Base-by-base conservation (phyloP, 164 flowering plant species). In the Protea cynaroides region DNA sequence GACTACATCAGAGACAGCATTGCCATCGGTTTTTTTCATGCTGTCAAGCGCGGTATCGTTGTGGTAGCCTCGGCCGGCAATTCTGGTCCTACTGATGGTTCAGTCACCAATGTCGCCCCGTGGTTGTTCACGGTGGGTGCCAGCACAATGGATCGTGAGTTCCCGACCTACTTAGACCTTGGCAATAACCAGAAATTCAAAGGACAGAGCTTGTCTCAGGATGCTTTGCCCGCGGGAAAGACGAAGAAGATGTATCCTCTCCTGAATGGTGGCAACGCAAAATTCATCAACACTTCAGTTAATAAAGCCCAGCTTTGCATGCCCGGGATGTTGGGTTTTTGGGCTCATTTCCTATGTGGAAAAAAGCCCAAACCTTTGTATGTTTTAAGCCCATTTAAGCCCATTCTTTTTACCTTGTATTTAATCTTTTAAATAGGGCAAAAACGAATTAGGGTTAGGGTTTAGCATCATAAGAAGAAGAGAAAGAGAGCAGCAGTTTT, bases 121-220 rank as follows among this genome's bases (percentile, higher is more conserved):
- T 89, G 96, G 96, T 65, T 80, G 1, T 8, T 87, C 6, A 89
- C 90, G 0, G 87, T 89, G 7, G 96, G 78, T 0, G 96, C 92
- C 1, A 84, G 90, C 73, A 79, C 92, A 4, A 66, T 83, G 11
- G 91, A 89, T 58, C 72, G 92, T 1, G 64, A 72, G 55, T 87
- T 84, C 70, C 15, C 72, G 1, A 70, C 69, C 37, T 62, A 67
- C 37, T 76, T 85, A 19, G 23, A 47, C 15, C 86, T 85, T 5
- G 84, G 86, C 1, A 83, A 80, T 67, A 71, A 67, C 17, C 66
- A 38, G 66, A 72, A 37, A 25, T 25, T 66, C 47, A 67, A 60
- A 90, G 94, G 94, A 19, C 57, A 60, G 47, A 84, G 88, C 61
- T 75, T 87, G 49, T 75, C 86, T 0, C 36, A 59, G 0, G 65